Percentiles rank a stretch among this genome's conserved stretches.
Conservation (phyloP, 371 early-diverging fungal genomes). For the Lichtheimia hyalospora region DNA sequence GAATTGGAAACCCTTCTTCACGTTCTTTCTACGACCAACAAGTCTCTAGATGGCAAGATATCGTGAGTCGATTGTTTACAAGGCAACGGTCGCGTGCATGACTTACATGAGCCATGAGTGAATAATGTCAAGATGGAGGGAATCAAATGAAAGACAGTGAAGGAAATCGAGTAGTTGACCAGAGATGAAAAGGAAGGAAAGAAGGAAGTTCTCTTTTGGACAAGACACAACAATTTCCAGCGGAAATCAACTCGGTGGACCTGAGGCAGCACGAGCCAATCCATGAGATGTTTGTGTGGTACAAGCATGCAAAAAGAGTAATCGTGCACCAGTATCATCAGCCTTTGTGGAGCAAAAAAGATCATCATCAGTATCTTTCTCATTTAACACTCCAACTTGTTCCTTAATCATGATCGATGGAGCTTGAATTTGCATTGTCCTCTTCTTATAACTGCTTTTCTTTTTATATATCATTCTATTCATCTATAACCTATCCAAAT, state of each 20-base stretch:
- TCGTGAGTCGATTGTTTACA: not conserved
- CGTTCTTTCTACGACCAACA: constrained; percentile 86
- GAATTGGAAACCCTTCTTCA: constrained; percentile 94
- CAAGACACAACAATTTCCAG: too few species aligned
- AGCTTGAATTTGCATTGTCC: too few species aligned
- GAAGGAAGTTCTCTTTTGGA: constrained; percentile 4
- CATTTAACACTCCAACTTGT: too few species aligned
- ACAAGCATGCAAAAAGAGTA: not conserved
- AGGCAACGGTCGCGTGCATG: too few species aligned
- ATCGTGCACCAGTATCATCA: not conserved
- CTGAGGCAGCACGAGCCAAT: constrained; percentile 9
- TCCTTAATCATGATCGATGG: too few species aligned
- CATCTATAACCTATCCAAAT: too few species aligned
- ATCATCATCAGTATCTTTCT: too few species aligned
- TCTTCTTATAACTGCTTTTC: too few species aligned
- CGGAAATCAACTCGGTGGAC: too few species aligned
- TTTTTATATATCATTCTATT: too few species aligned
- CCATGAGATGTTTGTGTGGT: constrained; percentile 3
- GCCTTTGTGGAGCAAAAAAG: too few species aligned
- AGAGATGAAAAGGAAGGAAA: constrained; percentile 11
- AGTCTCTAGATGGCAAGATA: constrained; percentile 35
- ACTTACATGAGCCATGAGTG: constrained; percentile 16
- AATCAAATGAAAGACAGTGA: not conserved
- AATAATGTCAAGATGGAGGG: not conserved
- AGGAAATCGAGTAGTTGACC: constrained; percentile 1